Evolutionary conservation across 352 stramenopile genomes (phyloP), one percentile per base, ranked within the genome.

Genomic region (Globisporangium okanoganense): DNA sequence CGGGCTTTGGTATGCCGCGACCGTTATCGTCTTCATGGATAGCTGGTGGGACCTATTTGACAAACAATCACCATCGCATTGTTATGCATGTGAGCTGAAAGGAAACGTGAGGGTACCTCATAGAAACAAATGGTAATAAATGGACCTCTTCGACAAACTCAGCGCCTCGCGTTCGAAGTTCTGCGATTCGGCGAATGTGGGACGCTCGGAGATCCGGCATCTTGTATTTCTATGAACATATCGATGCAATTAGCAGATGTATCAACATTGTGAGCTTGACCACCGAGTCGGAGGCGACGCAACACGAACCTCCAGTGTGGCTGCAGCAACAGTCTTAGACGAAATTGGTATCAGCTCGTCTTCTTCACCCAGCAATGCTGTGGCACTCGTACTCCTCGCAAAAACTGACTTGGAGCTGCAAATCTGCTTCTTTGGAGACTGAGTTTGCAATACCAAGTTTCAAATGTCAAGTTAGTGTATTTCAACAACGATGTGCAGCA

Each of bases 161-260:
- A 12, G 54, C 60, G 24, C 73, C 73, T 24, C 72, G 69, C 14
- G 67, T 78, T 18, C 69, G 65, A 14, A 92, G 50, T 51, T 86
- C 78, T n/a, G 79, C 72, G 33, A 92, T 76, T 40, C 82, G 75
- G 13, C 81, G 82, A 49, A 88, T 85, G 45, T 92, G 82, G 9
- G 79, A 90, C 2, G 78, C 76, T 38, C 76, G 65, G 18, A 90
- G 65, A 40, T 92, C 67, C 2, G 78, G 82, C 64, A 80, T 78
- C 61, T 73, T 82, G 59, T 85, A 92, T 67, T 65, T 72, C 71
- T 89, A 40, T 35, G 12, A 50, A 18, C 9, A 22, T 7, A 18
- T n/a, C 10, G 2, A 54, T 40, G 7, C 7, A 24, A 7, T 38
- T 5, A 45, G 18, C 16, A 22, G 7, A 22, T 45, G 16, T 45